These are phyloP conservation scores for Saccharum hybrid DNA, from an alignment of 202 grass and related monocot species.

Conservation along the genomic window DNA sequence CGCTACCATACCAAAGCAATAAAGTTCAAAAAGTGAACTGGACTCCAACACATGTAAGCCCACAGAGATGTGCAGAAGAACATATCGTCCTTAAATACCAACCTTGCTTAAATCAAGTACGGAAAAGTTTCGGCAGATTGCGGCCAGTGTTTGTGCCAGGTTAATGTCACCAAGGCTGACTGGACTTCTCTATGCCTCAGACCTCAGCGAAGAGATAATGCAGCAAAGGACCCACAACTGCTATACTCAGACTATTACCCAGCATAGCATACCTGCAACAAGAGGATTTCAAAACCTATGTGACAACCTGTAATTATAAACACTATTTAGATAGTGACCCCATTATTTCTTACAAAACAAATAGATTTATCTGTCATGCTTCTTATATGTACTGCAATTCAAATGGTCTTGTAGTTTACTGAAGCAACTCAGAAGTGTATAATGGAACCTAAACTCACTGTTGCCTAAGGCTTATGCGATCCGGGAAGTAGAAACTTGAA, in stretches of 20 bases:
- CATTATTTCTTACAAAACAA: constrained; percentile 21
- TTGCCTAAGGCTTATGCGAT: constrained; percentile 69
- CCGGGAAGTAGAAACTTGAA: constrained; percentile 66
- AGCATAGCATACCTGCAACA: constrained; percentile 85
- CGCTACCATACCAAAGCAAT: not conserved
- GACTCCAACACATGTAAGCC: not conserved
- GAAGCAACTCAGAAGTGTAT: constrained; percentile 27
- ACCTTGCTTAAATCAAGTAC: constrained; percentile 9
- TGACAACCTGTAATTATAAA: not conserved
- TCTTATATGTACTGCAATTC: constrained; percentile 3
- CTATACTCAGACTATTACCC: constrained; percentile 87
- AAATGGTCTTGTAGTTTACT: not conserved
- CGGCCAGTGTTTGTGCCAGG: not conserved
- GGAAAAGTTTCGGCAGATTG: constrained; percentile 1
- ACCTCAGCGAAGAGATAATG: constrained; percentile 67
- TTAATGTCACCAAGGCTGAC: constrained; percentile 26
- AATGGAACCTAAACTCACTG: constrained; percentile 62
- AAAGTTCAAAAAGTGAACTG: not conserved
- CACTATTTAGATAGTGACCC: not conserved
- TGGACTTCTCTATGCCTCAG: constrained; percentile 38
- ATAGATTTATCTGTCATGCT: not conserved
- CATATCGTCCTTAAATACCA: constrained; percentile 6
- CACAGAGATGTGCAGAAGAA: not conserved
- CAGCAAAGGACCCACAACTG: constrained; percentile 78
- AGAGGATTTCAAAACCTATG: constrained; percentile 10